Conservation (phyloP, 139 green algal genomes). For the Pseudopediastrum boryanum region DNA sequence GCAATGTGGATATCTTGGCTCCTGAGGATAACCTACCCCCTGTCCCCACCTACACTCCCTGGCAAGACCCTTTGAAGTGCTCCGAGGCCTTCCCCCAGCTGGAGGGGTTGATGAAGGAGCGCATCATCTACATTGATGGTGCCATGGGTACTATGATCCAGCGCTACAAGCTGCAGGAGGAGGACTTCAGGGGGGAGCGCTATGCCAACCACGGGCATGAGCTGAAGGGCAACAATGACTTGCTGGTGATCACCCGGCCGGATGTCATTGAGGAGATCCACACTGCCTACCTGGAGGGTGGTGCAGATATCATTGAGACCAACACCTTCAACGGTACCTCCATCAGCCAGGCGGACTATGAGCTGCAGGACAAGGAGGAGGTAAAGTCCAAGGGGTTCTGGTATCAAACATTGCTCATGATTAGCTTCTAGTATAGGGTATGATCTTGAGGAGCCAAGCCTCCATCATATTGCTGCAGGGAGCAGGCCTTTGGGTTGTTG, state of each 20-base stretch:
- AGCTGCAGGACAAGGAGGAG: conserved; percentile 71
- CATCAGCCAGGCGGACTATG: conserved; percentile 94
- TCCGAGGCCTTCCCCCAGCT: conserved; percentile 71
- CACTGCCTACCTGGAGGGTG: conserved; percentile 86
- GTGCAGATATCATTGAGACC: conserved; percentile 98
- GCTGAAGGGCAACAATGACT: conserved; percentile 98
- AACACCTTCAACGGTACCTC: conserved; percentile 98
- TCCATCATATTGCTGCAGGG: too few species aligned
- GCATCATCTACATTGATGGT: conserved; percentile 96
- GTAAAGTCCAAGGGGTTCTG: too few species aligned
- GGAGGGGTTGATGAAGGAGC: conserved; percentile 82
- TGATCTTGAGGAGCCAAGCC: too few species aligned
- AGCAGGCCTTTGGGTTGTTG: too few species aligned
- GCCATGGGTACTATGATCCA: conserved; percentile 96
- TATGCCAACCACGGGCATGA: conserved; percentile 82
- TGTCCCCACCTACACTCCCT: conserved; percentile 61
- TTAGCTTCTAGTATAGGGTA: too few species aligned
- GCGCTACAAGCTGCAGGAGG: conserved; percentile 87
- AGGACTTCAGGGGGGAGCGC: conserved; percentile 86
- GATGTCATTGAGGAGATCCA: conserved; percentile 96
- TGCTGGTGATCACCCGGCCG: conserved; percentile 94
- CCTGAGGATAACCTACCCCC: conserved; percentile 46
- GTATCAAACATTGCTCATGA: too few species aligned
- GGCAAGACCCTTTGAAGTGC: conserved; percentile 22
- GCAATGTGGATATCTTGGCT: conserved; percentile 51